These are phyloP conservation scores for Colletotrichum endophyticum DNA, from an alignment of 2,329 filamentous ascomycete genomes.

Conservation along the genomic window DNA sequence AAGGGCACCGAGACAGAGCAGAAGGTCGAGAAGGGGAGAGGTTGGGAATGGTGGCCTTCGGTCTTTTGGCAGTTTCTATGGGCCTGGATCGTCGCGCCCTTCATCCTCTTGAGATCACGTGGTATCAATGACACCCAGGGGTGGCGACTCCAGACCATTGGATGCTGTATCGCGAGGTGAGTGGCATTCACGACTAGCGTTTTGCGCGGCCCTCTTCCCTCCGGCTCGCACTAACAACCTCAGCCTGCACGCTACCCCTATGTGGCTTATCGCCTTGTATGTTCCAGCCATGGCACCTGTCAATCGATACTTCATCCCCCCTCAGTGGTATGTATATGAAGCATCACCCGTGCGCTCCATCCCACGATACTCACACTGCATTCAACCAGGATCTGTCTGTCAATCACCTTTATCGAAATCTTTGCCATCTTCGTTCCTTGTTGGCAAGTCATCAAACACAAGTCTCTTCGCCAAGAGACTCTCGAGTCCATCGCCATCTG, in stretches of 20 bases:
- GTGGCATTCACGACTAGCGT: constrained; percentile 21
- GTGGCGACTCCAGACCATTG: constrained; percentile 69
- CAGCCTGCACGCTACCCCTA: constrained; percentile 67
- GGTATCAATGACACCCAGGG: constrained; percentile 68
- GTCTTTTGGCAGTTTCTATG: constrained; percentile 69
- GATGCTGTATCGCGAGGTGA: constrained; percentile 51
- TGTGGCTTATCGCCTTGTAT: constrained; percentile 69
- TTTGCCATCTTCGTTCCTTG: constrained; percentile 69
- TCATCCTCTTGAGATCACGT: constrained; percentile 65
- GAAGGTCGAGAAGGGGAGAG: constrained; percentile 49
- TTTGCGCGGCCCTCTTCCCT: neutral
- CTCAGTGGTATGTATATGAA: constrained; percentile 59
- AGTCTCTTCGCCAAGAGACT: constrained; percentile 50
- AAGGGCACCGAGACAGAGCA: constrained; percentile 57
- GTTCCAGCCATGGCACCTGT: constrained; percentile 54
- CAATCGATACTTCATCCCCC: constrained; percentile 62
- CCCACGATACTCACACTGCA: neutral
- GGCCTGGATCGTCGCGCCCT: constrained; percentile 66
- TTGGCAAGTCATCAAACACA: constrained; percentile 56
- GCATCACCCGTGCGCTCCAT: neutral
- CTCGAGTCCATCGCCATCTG: constrained; percentile 54
- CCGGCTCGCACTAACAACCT: neutral
- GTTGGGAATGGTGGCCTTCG: constrained; percentile 73
- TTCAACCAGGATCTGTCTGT: constrained; percentile 55
- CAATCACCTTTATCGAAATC: constrained; percentile 67